phyloP scores from a whole-genome alignment of 176 grass and related monocot species.

The barley (Hordeum vulgare) region DNA sequence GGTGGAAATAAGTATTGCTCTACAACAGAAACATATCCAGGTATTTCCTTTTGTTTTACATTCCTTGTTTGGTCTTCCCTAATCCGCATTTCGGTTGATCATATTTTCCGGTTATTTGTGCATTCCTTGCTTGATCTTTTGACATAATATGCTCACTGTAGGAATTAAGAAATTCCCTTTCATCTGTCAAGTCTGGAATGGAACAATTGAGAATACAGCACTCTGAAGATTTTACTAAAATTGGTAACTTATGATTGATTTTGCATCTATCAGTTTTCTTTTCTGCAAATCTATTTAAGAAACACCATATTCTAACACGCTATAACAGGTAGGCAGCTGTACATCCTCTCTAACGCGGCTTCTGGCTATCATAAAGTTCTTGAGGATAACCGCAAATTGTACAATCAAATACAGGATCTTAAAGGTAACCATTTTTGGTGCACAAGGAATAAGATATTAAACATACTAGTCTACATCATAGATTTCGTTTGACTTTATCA shows the following conservation, averaged over 20 bases:
- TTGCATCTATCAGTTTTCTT: conserved; percentile 8
- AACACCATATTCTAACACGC: neutral
- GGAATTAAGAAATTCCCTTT: conserved; percentile 71
- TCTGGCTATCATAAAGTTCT: conserved; percentile 82
- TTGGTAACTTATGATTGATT: conserved; percentile 46
- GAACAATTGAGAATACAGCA: conserved; percentile 56
- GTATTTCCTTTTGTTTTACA: conserved; percentile 29
- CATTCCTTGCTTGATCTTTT: conserved; percentile 7
- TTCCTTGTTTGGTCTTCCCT: neutral
- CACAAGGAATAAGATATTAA: neutral
- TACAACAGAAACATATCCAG: conserved; percentile 61
- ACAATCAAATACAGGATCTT: conserved; percentile 93
- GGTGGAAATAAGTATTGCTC: conserved; percentile 33
- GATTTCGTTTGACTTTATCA: conserved; percentile 22
- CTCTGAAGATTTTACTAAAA: conserved; percentile 53
- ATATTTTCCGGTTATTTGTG: neutral
- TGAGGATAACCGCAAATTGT: conserved; percentile 92
- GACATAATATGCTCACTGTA: conserved; percentile 34
- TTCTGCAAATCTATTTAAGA: neutral
- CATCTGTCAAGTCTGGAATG: conserved; percentile 57
- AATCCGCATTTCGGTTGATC: neutral
- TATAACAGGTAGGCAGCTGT: conserved; percentile 61
- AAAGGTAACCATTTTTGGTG: conserved; percentile 56
- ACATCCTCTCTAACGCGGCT: conserved; percentile 52
- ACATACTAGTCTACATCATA: conserved; percentile 6